These are phyloP conservation scores for Yarrowia yakushimensis DNA, from an alignment of 805 yeast species.

Conservation along the genomic window DNA sequence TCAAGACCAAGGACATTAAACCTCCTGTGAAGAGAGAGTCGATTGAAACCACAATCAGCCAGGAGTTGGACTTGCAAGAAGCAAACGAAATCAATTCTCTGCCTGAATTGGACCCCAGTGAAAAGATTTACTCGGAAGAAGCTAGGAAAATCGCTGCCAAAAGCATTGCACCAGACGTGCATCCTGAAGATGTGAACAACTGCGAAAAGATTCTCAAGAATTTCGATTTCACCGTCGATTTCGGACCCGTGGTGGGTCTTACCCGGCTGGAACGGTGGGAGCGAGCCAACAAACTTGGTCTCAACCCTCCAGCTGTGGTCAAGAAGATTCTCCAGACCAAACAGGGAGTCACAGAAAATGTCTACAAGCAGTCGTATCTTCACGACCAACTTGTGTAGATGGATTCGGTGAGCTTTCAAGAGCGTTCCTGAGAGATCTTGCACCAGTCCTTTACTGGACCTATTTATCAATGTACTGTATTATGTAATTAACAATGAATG, in stretches of 20 bases:
- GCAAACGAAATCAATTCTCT: not conserved
- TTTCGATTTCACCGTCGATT: constrained; percentile 38
- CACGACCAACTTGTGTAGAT: not conserved
- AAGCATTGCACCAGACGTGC: constrained; percentile 34
- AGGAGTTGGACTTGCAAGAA: not conserved
- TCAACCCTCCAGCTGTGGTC: constrained; percentile 39
- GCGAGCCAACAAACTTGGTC: constrained; percentile 39
- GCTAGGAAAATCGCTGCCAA: not conserved
- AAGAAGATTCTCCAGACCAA: constrained; percentile 35
- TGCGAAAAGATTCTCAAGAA: constrained; percentile 37
- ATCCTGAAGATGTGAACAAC: constrained; percentile 34
- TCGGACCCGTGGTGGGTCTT: constrained; percentile 43
- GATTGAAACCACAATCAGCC: not conserved
- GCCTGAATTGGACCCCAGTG: not conserved
- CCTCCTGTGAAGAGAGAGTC: not conserved
- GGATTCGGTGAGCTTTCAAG: no score
- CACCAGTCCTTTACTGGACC: not conserved
- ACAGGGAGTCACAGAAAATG: not conserved
- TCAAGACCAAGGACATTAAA: not conserved
- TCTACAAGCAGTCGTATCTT: not conserved
- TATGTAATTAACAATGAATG: not conserved
- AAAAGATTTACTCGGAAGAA: not conserved
- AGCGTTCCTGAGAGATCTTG: no score
- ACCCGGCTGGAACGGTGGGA: constrained; percentile 41
- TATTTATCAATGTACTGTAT: constrained; percentile 1